Conservation (phyloP, 2,329 filamentous ascomycete species). For the Fusarium duplospermum region DNA sequence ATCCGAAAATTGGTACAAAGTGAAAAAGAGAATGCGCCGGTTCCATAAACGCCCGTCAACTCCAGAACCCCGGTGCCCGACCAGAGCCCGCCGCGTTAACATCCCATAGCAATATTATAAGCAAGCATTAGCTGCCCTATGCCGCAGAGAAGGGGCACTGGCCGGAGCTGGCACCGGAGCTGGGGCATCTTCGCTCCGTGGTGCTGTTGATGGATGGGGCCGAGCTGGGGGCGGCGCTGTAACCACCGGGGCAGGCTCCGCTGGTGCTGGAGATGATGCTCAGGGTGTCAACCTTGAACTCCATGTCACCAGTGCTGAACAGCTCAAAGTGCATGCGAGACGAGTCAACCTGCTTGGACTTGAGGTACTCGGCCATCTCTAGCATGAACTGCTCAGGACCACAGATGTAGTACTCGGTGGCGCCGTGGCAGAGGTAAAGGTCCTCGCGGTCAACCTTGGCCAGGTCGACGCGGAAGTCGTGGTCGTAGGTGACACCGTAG, state of each 20-base stretch:
- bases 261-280: slow-evolving; percentile 42
- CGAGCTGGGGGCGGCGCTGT: slow-evolving; percentile 22
- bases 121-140: neutral
- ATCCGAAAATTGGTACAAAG: slow-evolving; percentile 6
- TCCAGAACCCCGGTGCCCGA: slow-evolving; percentile 2
- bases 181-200: slow-evolving; percentile 29
- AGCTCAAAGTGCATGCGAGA: slow-evolving; percentile 58
- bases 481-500: slow-evolving; percentile 57
- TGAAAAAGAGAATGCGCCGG: slow-evolving; percentile 12
- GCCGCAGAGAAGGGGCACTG: slow-evolving; percentile 31
- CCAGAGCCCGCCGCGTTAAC: slow-evolving; percentile 10
- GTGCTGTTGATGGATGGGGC: slow-evolving; percentile 22
- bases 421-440: slow-evolving; percentile 57
- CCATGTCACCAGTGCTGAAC: slow-evolving; percentile 59
- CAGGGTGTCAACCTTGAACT: slow-evolving; percentile 49
- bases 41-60: slow-evolving; percentile 30
- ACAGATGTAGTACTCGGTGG: slow-evolving; percentile 66
- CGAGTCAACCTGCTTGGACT: slow-evolving; percentile 53
- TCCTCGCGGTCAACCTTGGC: slow-evolving; percentile 56
- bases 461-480: slow-evolving; percentile 58
- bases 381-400: slow-evolving; percentile 67
- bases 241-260: slow-evolving; percentile 10
- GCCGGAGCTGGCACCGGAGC: slow-evolving; percentile 28
- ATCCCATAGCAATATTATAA: neutral
- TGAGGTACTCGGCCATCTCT: slow-evolving; percentile 59